Evolutionary conservation across 2,329 filamentous ascomycete species (phyloP).

Genomic region (Phaeosphaeriaceae sp.): DNA sequence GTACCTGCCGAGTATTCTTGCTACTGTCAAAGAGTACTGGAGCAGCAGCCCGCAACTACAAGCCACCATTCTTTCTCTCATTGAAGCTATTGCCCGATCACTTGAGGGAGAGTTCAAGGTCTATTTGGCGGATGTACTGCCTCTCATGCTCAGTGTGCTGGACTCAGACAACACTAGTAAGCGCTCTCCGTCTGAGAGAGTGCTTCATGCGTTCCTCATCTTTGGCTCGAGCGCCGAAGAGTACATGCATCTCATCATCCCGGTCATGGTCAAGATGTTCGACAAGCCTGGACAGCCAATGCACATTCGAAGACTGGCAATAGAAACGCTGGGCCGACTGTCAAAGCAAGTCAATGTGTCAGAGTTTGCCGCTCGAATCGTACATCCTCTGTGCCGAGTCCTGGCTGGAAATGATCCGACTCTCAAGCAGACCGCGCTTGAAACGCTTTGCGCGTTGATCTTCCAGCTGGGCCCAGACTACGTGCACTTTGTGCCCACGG

Average conservation of each 20-base stretch:
- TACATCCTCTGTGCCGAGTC: conserved; percentile 88
- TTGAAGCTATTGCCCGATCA: conserved; percentile 92
- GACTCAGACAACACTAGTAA: conserved; percentile 82
- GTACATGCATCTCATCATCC: conserved; percentile 99
- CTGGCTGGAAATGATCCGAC: conserved; percentile 75
- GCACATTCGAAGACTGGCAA: conserved; percentile 83
- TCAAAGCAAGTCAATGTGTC: conserved; percentile 97
- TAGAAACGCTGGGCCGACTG: conserved; percentile 92
- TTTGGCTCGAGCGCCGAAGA: conserved; percentile 96
- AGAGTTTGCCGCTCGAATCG: conserved; percentile 94
- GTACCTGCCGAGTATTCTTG: conserved; percentile 85
- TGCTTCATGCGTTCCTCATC: conserved; percentile 92
- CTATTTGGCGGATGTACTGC: conserved; percentile 86
- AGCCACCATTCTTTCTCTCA: conserved; percentile 86
- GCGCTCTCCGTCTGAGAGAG: conserved; percentile 83
- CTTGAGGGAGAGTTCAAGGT: conserved; percentile 98
- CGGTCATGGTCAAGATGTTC: conserved; percentile 92
- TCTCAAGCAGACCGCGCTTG: conserved; percentile 81
- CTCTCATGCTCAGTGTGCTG: conserved; percentile 91
- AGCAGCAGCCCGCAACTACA: conserved; percentile 80
- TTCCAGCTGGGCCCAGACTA: conserved; percentile 97
- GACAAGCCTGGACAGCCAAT: conserved; percentile 84
- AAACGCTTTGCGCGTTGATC: conserved; percentile 93
- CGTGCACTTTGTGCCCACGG: conserved; percentile 88
- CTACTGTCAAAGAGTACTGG: conserved; percentile 91